Percentiles rank a stretch among this genome's conserved stretches.
Evolutionary conservation across 2,329 filamentous ascomycete species (phyloP).

Genomic region (Curvularia verruculosa): DNA sequence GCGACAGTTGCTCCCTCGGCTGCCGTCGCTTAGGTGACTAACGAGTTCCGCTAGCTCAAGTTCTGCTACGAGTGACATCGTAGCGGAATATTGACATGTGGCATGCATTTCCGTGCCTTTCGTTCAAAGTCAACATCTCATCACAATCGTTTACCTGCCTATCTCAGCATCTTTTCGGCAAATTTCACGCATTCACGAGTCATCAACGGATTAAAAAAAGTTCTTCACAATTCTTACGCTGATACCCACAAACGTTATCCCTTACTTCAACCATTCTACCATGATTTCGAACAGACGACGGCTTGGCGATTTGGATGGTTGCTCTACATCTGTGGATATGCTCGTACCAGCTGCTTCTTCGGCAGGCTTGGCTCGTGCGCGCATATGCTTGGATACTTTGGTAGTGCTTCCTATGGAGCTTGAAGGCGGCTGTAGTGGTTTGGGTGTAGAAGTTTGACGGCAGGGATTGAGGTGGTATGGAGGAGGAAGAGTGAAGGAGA

Average conservation of each 20-base stretch:
- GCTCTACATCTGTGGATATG: constrained; percentile 26
- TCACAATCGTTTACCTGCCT: constrained; percentile 43
- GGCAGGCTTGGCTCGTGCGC: constrained; percentile 9
- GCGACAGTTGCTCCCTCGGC: constrained; percentile 50
- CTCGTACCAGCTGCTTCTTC: constrained; percentile 1
- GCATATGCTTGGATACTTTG: constrained; percentile 35
- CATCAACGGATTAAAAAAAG: constrained; percentile 45
- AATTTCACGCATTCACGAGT: constrained; percentile 48
- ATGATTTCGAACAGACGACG: constrained; percentile 45
- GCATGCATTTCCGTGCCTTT: constrained; percentile 19
- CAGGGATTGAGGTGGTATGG: constrained; percentile 32
- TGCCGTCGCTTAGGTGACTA: constrained; percentile 43
- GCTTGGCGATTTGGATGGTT: constrained; percentile 45
- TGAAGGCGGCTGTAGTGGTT: constrained; percentile 44
- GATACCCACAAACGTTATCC: constrained; percentile 53
- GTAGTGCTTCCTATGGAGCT: constrained; percentile 29
- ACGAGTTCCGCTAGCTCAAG: constrained; percentile 2
- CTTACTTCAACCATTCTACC: constrained; percentile 46
- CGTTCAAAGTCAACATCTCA: constrained; percentile 22
- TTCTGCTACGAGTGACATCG: constrained; percentile 29
- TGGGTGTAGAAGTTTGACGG: constrained; percentile 33
- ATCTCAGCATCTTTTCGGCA: constrained; percentile 44
- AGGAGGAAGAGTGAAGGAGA: constrained; percentile 33
- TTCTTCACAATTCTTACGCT: constrained; percentile 51
- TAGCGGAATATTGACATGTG: constrained; percentile 14